phyloP scores from a whole-genome alignment of 345 rosid species.

The Citrus glauca region DNA sequence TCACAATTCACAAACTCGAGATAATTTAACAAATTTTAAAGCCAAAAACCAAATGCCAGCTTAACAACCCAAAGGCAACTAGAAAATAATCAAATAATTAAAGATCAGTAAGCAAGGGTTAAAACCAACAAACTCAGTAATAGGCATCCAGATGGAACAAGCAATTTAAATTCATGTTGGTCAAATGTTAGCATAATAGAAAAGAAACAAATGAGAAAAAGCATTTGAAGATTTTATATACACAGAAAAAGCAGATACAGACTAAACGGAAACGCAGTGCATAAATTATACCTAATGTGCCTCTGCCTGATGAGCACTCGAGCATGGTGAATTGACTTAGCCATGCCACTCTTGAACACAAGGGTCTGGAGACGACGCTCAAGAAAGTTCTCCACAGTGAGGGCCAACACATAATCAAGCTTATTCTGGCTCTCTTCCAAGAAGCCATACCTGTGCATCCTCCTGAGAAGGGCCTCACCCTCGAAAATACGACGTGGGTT shows the following conservation, averaged over 20 bases:
- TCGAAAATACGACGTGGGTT: constrained; percentile 35
- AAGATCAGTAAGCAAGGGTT: too few relatives aligned
- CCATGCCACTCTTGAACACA: constrained; percentile 33
- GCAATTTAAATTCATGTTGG: neutral
- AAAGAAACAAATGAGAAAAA: neutral
- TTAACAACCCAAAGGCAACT: too few relatives aligned
- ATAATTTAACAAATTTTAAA: neutral
- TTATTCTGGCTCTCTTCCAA: constrained; percentile 38
- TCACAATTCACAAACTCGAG: neutral
- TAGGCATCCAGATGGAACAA: neutral
- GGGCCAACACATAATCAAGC: constrained; percentile 40
- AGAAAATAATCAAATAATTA: too few relatives aligned
- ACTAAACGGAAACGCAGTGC: neutral
- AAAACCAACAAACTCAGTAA: neutral
- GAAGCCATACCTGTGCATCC: constrained; percentile 36
- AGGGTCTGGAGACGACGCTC: constrained; percentile 40
- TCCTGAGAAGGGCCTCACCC: constrained; percentile 37
- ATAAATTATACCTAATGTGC: constrained; percentile 31
- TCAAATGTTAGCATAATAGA: too few relatives aligned
- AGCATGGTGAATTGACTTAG: constrained; percentile 35
- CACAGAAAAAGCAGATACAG: neutral
- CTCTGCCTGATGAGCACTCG: constrained; percentile 39
- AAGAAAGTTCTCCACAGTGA: constrained; percentile 39
- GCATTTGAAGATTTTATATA: neutral
- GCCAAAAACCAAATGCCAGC: neutral